Evolutionary conservation across 108 stramenopile species (phyloP).

Genomic region (Skeletonema potamos): DNA sequence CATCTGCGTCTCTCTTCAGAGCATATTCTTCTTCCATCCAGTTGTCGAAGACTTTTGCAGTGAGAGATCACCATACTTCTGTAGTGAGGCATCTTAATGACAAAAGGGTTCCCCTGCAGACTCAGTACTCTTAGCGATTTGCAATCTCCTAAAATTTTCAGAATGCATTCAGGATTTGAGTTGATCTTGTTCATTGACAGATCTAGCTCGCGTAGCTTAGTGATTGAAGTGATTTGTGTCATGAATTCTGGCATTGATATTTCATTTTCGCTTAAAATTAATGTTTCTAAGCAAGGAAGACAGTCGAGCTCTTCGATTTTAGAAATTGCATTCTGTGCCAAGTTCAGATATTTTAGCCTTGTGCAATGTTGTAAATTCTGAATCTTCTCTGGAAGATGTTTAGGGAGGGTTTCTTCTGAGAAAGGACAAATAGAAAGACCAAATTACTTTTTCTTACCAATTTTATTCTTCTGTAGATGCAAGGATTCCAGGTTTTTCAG

Average conservation of each 20-base stretch:
- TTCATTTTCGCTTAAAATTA: conserved; percentile 59
- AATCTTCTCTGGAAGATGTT: conserved; percentile 9
- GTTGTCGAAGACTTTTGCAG: conserved; percentile 48
- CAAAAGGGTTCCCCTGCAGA: conserved; percentile 70
- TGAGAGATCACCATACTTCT: conserved; percentile 61
- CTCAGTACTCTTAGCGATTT: conserved; percentile 69
- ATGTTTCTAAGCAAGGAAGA: conserved; percentile 23
- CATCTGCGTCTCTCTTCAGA: conserved; percentile 68
- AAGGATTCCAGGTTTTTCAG: conserved; percentile 21
- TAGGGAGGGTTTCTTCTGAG: background rate
- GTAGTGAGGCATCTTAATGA: conserved; percentile 70
- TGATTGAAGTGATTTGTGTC: conserved; percentile 20
- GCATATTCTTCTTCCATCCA: conserved; percentile 80
- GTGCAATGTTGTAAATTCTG: conserved; percentile 34
- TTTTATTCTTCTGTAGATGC: conserved; percentile 24
- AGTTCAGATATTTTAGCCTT: background rate
- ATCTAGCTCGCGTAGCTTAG: conserved; percentile 59
- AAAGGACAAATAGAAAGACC: background rate
- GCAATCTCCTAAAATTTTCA: conserved; percentile 42
- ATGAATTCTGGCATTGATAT: conserved; percentile 51
- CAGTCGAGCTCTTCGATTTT: background rate
- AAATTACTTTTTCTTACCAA: conserved; percentile 4
- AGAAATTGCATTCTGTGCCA: background rate
- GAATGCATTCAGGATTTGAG: conserved; percentile 44
- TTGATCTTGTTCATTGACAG: conserved; percentile 74